phyloP scores from a whole-genome alignment of 768 basidiomycete species.

The Mycena haematopus region DNA sequence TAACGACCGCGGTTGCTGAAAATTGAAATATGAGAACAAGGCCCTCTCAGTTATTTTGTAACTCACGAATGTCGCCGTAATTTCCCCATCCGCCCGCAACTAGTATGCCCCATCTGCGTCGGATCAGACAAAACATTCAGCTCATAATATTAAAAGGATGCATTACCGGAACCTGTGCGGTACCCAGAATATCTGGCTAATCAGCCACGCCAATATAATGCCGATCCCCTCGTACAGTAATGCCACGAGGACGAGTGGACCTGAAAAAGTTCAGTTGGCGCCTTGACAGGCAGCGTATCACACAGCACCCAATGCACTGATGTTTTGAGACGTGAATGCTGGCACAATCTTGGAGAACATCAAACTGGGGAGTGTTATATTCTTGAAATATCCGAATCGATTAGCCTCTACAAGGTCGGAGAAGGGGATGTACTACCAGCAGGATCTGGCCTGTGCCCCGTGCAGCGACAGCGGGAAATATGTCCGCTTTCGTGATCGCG shows the following conservation, averaged over 20 bases:
- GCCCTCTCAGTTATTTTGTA: neutral
- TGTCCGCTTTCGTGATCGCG: conserved; percentile 48
- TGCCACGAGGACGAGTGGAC: conserved; percentile 66
- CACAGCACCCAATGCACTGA: conserved; percentile 44
- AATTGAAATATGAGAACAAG: neutral
- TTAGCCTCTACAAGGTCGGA: neutral
- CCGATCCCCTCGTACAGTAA: conserved; percentile 66
- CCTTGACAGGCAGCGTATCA: neutral
- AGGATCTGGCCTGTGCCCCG: conserved; percentile 46
- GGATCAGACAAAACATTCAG: neutral
- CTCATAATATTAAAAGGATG: neutral
- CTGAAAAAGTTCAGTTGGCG: conserved; percentile 38
- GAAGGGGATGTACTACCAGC: conserved; percentile 40
- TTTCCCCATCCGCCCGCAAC: conserved; percentile 76
- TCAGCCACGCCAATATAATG: conserved; percentile 55
- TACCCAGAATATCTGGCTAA: conserved; percentile 74
- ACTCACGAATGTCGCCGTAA: conserved; percentile 73
- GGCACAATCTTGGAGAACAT: conserved; percentile 60
- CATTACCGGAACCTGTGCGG: conserved; percentile 73
- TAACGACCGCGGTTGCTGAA: conserved; percentile 67
- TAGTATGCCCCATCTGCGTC: conserved; percentile 53
- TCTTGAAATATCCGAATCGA: conserved; percentile 34
- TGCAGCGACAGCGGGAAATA: conserved; percentile 51
- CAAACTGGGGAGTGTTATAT: conserved; percentile 52
- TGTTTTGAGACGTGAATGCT: conserved; percentile 50